Conservation (phyloP, 768 basidiomycete genomes). For the Termitomyces eurrhizus region DNA sequence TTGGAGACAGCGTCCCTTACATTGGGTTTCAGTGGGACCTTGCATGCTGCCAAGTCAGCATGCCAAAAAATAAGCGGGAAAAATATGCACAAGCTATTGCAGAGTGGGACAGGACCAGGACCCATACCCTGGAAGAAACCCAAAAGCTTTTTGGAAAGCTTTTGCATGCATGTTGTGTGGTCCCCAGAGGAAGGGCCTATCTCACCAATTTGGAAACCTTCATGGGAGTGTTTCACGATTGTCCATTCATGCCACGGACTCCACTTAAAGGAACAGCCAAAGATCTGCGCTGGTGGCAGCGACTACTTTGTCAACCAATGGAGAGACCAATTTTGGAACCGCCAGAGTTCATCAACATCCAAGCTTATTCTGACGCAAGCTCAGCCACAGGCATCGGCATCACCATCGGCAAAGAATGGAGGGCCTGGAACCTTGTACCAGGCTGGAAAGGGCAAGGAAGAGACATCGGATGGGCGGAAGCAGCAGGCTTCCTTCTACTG, state of each 20-base stretch:
- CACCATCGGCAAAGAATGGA: constrained; percentile 24
- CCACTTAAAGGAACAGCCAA: constrained; percentile 3
- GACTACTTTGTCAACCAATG: constrained; percentile 12
- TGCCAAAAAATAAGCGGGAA: no score
- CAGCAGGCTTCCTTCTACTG: constrained; percentile 29
- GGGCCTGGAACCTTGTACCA: constrained; percentile 12
- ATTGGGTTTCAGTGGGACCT: no score
- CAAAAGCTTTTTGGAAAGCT: not conserved
- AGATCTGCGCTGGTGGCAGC: constrained; percentile 34
- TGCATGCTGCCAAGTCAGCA: no score
- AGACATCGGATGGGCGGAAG: constrained; percentile 46
- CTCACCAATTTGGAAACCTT: constrained; percentile 29
- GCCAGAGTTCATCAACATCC: constrained; percentile 23
- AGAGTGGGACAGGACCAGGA: rapidly evolving
- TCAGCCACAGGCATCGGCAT: constrained; percentile 31
- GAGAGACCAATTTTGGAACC: constrained; percentile 21
- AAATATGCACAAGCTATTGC: not conserved
- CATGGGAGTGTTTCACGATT: constrained; percentile 20
- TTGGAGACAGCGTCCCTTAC: no score
- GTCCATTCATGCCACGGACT: constrained; percentile 28
- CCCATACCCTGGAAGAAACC: not conserved
- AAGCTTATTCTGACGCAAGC: constrained; percentile 41
- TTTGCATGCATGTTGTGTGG: not conserved
- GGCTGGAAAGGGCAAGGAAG: constrained; percentile 25
- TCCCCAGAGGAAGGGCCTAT: not conserved